Conservation (phyloP, 768 basidiomycete species). For the Bullera alba region DNA sequence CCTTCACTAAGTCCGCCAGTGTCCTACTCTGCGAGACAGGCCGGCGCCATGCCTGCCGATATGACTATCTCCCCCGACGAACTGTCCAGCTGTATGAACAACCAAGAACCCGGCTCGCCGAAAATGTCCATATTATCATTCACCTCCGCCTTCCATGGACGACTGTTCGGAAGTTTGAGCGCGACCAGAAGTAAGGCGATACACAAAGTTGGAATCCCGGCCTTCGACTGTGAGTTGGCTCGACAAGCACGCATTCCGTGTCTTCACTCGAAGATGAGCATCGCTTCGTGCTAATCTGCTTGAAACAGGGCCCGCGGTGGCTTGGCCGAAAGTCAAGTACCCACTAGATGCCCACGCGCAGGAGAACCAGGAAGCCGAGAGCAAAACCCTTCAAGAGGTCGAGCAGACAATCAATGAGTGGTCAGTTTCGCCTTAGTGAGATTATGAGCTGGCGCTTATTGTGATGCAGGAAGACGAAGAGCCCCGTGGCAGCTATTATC, state of each 20-base stretch:
- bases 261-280: background rate
- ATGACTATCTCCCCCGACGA: conserved; percentile 11
- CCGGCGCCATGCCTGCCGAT: background rate
- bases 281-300: background rate
- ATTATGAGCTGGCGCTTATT: conserved; percentile 13
- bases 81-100: conserved; percentile 44
- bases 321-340: conserved; percentile 48
- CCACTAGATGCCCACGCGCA: conserved; percentile 44
- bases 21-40: conserved; percentile 6
- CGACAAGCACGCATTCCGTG: too few species aligned
- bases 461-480: conserved; percentile 32
- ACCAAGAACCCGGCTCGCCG: conserved; percentile 47
- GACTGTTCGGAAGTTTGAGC: conserved; percentile 47
- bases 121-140: conserved; percentile 47
- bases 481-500: conserved; percentile 49
- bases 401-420: conserved; percentile 38
- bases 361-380: conserved; percentile 47
- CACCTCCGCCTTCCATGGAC: conserved; percentile 49
- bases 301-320: conserved; percentile 41
- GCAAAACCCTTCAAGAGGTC: conserved; percentile 37
- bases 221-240: conserved; percentile 46
- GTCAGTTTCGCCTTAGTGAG: conserved; percentile 13
- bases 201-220: conserved; percentile 50
- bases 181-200: conserved; percentile 49
- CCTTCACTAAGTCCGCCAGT: conserved; percentile 28